phyloP scores from a whole-genome alignment of 2,329 filamentous ascomycete genomes.

The Neonectria magnoliae region DNA sequence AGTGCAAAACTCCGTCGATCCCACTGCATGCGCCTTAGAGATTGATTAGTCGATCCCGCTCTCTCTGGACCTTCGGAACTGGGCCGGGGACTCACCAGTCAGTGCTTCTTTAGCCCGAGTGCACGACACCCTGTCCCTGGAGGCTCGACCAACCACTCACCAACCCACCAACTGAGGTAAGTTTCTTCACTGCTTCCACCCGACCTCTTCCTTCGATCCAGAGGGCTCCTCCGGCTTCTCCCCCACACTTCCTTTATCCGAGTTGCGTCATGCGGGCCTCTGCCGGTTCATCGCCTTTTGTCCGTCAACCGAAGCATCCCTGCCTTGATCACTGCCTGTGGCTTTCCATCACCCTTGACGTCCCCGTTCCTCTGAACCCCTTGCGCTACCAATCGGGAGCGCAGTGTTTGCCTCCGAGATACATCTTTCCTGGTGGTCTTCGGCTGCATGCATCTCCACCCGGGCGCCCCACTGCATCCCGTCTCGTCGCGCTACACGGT shows the following conservation, averaged over 20 bases:
- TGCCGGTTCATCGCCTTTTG: conserved; percentile 16
- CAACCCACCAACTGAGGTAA: conserved; percentile 28
- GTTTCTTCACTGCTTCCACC: conserved; percentile 23
- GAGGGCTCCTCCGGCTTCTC: conserved; percentile 16
- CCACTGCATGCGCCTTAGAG: conserved; percentile 35
- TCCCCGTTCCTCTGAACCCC: conserved; percentile 3
- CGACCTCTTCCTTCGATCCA: conserved; percentile 22
- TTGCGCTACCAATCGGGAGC: conserved; percentile 20
- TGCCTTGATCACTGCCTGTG: conserved; percentile 12
- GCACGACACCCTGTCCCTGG: conserved; percentile 23
- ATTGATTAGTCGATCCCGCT: conserved; percentile 28
- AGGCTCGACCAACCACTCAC: conserved; percentile 24
- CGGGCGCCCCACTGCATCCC: conserved; percentile 39
- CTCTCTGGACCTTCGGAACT: conserved; percentile 18
- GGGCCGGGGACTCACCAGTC: conserved; percentile 25
- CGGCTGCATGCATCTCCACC: conserved; percentile 42
- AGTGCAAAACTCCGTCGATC: not conserved
- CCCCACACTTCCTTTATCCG: conserved; percentile 30
- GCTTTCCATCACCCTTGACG: conserved; percentile 9
- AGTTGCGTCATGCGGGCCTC: conserved; percentile 27
- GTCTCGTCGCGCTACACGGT: conserved; percentile 44
- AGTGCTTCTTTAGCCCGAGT: conserved; percentile 12
- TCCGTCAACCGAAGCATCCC: conserved; percentile 26
- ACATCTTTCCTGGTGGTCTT: conserved; percentile 15
- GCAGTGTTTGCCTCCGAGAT: conserved; percentile 22